Evolutionary conservation across 306 rosid genomes (phyloP).

Genomic region (Castanospermum australe): DNA sequence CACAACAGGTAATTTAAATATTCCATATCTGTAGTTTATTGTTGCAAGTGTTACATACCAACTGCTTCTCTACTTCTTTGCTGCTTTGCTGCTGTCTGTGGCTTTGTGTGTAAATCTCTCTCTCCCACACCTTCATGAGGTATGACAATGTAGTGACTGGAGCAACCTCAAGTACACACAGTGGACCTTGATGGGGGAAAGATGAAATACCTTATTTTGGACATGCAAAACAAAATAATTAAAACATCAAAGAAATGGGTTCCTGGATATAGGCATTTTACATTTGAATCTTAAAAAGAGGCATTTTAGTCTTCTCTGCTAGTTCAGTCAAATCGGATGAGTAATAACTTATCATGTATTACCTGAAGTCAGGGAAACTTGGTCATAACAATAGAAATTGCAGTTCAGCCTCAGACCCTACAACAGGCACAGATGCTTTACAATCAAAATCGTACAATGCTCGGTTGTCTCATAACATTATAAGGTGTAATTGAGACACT

Average conservation of each 20-base stretch:
- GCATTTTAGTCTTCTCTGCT: background rate
- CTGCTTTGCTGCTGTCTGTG: background rate
- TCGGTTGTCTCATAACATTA: background rate
- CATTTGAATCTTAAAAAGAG: background rate
- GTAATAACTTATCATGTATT: background rate
- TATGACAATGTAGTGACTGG: background rate
- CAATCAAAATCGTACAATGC: background rate
- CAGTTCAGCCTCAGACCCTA: background rate
- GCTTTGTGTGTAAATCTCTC: background rate
- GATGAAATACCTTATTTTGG: background rate
- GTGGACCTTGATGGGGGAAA: background rate
- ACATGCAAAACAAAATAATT: background rate
- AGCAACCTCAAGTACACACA: background rate
- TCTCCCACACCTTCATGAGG: background rate
- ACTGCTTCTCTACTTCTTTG: background rate
- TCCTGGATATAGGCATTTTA: background rate
- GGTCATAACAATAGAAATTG: background rate
- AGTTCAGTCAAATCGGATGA: background rate
- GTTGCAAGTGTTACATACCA: background rate
- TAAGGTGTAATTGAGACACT: background rate
- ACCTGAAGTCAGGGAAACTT: background rate
- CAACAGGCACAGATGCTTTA: background rate
- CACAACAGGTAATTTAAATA: constrained; percentile 54
- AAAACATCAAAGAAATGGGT: background rate
- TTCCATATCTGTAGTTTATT: constrained; percentile 3